phyloP scores from a whole-genome alignment of 2,329 filamentous ascomycete species.

The Beauveria australis region DNA sequence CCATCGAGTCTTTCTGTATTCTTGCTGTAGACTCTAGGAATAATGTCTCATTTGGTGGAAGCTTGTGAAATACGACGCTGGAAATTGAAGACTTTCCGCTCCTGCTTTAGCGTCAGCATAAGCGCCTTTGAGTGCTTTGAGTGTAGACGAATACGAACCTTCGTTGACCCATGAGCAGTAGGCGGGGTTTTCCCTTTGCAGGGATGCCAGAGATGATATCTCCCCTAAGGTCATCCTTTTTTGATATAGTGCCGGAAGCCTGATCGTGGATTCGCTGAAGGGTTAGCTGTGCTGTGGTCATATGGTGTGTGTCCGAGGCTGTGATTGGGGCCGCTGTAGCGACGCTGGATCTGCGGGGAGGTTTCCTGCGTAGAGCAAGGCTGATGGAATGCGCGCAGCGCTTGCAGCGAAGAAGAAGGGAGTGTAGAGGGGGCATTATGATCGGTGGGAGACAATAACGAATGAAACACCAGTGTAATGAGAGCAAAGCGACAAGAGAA shows the following conservation, averaged over 20 bases:
- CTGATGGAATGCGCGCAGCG: not conserved
- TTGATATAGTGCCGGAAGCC: slow-evolving; percentile 45
- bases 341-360: not conserved
- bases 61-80: slow-evolving; percentile 98
- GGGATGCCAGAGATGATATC: slow-evolving; percentile 37
- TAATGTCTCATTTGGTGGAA: slow-evolving; percentile 89
- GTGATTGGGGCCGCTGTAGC: not conserved
- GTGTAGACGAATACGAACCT: slow-evolving; percentile 45
- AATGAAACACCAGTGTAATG: not conserved
- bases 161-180: slow-evolving; percentile 91
- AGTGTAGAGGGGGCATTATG: not conserved
- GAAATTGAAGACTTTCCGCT: slow-evolving; percentile 98
- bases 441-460: not conserved
- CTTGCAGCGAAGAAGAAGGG: slow-evolving; percentile 4
- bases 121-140: no score
- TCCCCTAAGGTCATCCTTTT: slow-evolving; percentile 38
- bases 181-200: slow-evolving; percentile 65
- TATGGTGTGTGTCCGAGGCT: not conserved
- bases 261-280: slow-evolving; percentile 55
- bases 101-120: slow-evolving; percentile 37
- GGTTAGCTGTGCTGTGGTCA: slow-evolving; percentile 53
- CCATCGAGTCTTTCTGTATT: slow-evolving; percentile 91
- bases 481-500: not conserved
- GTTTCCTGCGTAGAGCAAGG: not conserved
- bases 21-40: slow-evolving; percentile 92